Percentiles rank a stretch among this genome's conserved stretches.
Conservation (phyloP, 768 basidiomycete genomes). For the Phlegmacium glaucopus region DNA sequence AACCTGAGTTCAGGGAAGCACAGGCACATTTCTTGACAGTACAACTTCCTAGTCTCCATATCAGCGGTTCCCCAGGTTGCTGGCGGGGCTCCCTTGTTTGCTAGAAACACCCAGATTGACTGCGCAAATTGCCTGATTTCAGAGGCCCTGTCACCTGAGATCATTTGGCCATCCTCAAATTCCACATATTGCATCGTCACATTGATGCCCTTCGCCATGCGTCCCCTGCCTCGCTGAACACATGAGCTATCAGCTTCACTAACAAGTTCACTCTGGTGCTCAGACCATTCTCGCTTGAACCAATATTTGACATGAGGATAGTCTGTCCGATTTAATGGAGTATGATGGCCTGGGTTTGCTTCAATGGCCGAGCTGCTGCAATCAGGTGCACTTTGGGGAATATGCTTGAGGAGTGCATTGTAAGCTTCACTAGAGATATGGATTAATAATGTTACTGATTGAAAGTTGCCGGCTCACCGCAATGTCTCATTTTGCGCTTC, state of each 20-base stretch:
- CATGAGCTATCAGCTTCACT: slow-evolving; percentile 5
- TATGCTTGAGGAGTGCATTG: too few relatives aligned
- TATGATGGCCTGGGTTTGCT: too few relatives aligned
- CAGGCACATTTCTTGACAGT: slow-evolving; percentile 6
- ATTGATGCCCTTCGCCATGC: slow-evolving; percentile 5
- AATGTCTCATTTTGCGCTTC: too few relatives aligned
- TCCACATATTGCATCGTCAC: slow-evolving; percentile 7
- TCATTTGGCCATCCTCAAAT: slow-evolving; percentile 4
- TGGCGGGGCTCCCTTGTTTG: slow-evolving; percentile 3
- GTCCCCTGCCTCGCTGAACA: slow-evolving; percentile 5
- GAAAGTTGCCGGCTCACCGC: too few relatives aligned
- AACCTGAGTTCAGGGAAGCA: slow-evolving; percentile 7
- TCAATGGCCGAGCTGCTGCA: too few relatives aligned
- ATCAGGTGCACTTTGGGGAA: too few relatives aligned
- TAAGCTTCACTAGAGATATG: too few relatives aligned
- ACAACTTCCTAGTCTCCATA: slow-evolving; percentile 1
- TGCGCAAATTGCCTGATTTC: slow-evolving; percentile 7
- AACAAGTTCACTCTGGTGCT: too few relatives aligned
- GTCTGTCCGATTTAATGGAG: too few relatives aligned
- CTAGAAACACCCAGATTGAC: slow-evolving; percentile 5
- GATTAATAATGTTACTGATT: too few relatives aligned
- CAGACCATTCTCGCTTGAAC: too few relatives aligned
- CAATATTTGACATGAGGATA: too few relatives aligned
- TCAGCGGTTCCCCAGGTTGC: slow-evolving; percentile 10
- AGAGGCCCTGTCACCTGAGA: slow-evolving; percentile 5